Conservation (phyloP, 495 filamentous ascomycete species). For the Chaetomium cochliodes region DNA sequence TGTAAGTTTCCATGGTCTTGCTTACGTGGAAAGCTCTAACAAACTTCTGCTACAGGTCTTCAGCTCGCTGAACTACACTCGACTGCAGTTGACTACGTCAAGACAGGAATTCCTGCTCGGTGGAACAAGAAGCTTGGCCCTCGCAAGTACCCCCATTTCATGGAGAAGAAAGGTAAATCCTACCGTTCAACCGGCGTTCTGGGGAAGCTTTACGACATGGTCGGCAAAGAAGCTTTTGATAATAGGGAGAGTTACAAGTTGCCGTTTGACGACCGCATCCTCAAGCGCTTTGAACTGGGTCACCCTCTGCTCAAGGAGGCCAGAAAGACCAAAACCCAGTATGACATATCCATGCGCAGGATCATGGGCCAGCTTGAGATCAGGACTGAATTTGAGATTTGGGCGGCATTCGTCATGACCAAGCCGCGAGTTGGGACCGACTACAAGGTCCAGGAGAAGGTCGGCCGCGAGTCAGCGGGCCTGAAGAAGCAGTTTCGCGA, state of each 20-base stretch:
- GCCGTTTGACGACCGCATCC: conserved; percentile 75
- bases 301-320: conserved; percentile 57
- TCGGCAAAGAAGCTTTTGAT: conserved; percentile 50
- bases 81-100: conserved; percentile 87
- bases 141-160: conserved; percentile 78
- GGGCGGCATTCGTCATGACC: conserved; percentile 75
- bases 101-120: conserved; percentile 74
- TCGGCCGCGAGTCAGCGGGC: conserved; percentile 61
- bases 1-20: conserved; percentile 43
- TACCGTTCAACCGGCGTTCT: conserved; percentile 73
- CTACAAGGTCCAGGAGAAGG: conserved; percentile 83
- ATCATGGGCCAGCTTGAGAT: conserved; percentile 87
- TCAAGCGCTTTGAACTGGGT: conserved; percentile 58
- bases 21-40: not conserved
- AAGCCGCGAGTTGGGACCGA: conserved; percentile 64
- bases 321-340: conserved; percentile 66
- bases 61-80: conserved; percentile 81
- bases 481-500: conserved; percentile 67
- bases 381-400: conserved; percentile 86
- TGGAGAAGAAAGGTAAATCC: conserved; percentile 64
- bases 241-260: conserved; percentile 68
- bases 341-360: conserved; percentile 73
- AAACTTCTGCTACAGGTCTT: conserved; percentile 42
- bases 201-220: conserved; percentile 76
- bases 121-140: conserved; percentile 63